Percentiles rank a stretch among this genome's conserved stretches.
Conservation (phyloP, 331 rosid genomes). For the Arachis monticola region DNA sequence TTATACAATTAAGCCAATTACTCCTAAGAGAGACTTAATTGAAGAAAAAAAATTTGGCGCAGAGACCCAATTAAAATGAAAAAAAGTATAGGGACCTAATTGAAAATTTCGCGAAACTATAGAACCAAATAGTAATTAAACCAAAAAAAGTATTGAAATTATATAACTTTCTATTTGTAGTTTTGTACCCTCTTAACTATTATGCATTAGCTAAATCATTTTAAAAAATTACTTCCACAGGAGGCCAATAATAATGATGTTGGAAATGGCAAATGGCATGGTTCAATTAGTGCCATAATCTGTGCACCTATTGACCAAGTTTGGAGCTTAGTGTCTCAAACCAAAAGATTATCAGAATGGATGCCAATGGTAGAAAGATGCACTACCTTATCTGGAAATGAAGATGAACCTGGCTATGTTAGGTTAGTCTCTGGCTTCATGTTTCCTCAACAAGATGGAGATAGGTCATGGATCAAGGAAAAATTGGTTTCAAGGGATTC, state of each 20-base stretch:
- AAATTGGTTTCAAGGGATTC: conserved; percentile 63
- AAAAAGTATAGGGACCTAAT: too few species aligned
- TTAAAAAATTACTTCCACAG: conserved; percentile 2
- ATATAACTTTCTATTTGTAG: too few species aligned
- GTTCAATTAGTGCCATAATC: conserved; percentile 65
- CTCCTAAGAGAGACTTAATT: too few species aligned
- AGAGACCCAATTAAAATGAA: too few species aligned
- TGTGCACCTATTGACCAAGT: conserved; percentile 65
- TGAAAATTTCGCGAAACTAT: too few species aligned
- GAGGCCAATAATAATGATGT: conserved; percentile 35
- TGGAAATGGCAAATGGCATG: conserved; percentile 63
- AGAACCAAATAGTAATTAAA: too few species aligned
- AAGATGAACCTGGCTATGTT: conserved; percentile 62
- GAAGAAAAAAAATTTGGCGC: too few species aligned
- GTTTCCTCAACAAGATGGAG: conserved; percentile 80
- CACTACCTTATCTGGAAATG: conserved; percentile 60
- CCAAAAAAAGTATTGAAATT: too few species aligned
- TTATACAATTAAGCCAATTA: too few species aligned
- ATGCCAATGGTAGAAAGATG: conserved; percentile 82
- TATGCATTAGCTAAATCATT: too few species aligned
- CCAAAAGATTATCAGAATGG: conserved; percentile 72
- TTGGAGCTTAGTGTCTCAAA: conserved; percentile 63
- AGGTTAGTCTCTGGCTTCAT: conserved; percentile 75
- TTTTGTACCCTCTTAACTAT: too few species aligned
- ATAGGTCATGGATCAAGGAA: conserved; percentile 88